Evolutionary conservation across 805 yeast genomes (phyloP), one percentile per base, ranked within the genome.

Genomic region (Ogataea paraovalis): DNA sequence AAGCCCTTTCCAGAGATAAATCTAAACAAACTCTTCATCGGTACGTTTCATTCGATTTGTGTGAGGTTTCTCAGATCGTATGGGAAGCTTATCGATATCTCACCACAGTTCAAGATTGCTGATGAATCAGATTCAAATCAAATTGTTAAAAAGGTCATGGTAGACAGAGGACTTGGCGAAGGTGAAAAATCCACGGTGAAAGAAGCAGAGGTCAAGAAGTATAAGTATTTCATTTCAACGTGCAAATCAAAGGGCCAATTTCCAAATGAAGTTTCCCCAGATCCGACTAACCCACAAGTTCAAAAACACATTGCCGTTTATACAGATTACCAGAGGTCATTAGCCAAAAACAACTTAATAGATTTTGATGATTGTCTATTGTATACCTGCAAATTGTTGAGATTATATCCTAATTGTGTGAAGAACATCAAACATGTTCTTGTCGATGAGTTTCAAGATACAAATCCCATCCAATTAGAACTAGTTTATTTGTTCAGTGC

Each of bases 361-460:
- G 97, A 91, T 65, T 92, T 89, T 64, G 97, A 92, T 61, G 97
- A 90, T 60, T 72, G 94, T 45, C 68, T 94, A 27, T 58, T 87
- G 39, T 65, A 70, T 39, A 75, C 89, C 20, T 68, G 71, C 49
- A 64, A 68, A 14, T 67, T 91, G 10, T 60, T 91, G 13, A 41
- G 42, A 2, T 51, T 67, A 0, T 53, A 64, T 27, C 74, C 75
- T 30, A 68, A 76, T 0, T 75, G 80, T 23, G 65, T 82, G 23
- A 69, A 70, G 2, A 66, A 70, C 43, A 66, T 85, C 3, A 70
- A 79, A 52, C 94, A 89, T 57, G 89, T 90, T 0, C 69, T 92
- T 18, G 88, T 94, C 6, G 99, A 92, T 67, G 99, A 92, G 66
- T 92, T 90, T 58, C 98, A 92, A 67, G 99, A 94, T 58, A 90